Base-by-base conservation (phyloP, 345 rosid species). In the Orychophragmus violaceus region DNA sequence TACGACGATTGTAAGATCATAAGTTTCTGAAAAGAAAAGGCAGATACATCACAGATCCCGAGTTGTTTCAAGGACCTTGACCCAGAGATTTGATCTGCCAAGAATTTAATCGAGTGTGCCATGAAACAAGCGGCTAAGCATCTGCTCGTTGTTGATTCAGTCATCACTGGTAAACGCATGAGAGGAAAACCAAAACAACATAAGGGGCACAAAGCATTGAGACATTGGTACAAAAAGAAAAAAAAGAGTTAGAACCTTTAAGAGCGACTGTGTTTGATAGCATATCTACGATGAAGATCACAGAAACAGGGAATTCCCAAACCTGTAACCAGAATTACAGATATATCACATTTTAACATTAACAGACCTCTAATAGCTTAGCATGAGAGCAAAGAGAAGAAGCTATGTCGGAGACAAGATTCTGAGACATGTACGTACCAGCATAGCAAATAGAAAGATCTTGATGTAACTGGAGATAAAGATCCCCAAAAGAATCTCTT, bases 261-360 rank as follows among this genome's bases (percentile, higher is more conserved):
- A 89, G 61, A 44, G 95, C 91, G 30, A 86, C 89, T 7, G 63
- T 64, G 48, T 84, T 92, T 57, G 90, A 92, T 68, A 92, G 83
- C 62, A 85, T 73, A 74, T 92, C 96, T 52, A 86, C 76, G 27
- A 86, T 82, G 76, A 79, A 80, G 59, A 83, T 76, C 71, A 86
- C 91, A 5, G 89, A 87, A 27, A 87, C 62, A 2, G 96, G 94
- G 57, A 92, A 85, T 64, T 86, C 84, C 98, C 95, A 87, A 29
- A 92, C 86, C 97, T 87, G 88, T 27, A 62, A 55, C 61, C 19
- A 56, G 10, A 35, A 13, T 48, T 35, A 24, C 36, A 60, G 2
- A 27, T 17, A 8, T 22, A 25, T 9, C 45, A 51, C 17, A 17
- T 10, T 18, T 32, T 18, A 33, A n/a, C 32, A 55, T 46, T 46